Evolutionary conservation across 805 yeast species (phyloP), one percentile per base, ranked within the genome.

Genomic region (Metschnikowia aberdeeniae): DNA sequence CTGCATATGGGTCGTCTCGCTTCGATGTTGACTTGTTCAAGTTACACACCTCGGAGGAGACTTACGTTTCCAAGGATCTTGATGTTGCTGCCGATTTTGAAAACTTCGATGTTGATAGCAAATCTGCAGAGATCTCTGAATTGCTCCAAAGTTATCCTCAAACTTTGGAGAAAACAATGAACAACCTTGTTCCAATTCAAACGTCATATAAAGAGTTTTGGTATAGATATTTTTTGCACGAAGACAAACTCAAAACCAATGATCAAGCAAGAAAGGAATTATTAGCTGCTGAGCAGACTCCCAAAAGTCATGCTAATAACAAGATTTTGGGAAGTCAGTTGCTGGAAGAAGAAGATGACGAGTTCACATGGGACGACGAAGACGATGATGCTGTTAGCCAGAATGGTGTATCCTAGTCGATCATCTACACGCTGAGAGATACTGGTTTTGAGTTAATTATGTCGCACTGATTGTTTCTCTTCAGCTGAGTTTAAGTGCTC

Each of bases 181-280:
- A 79, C 44, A 66, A 67, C 26, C 60, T 89, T 6, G 95, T 89
- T 1, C 95, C 96, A 0, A 76, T 73, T 6, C 61, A 75, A 53
- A 63, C 83, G 31, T 57, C 78, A 3, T 84, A 82, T 55, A 67
- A 75, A 22, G 69, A 70, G 38, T 90, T 90, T 62, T 90, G 97
- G 97, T 66, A 70, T 36, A 73, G 82, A 29, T 89, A 87, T 64
- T 84, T 80, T 63, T 70, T 66, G 43, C 68, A 76, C 56, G 77
- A 75, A 46, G 61, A 65, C 10, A 72, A 73, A 53, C 77, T 88
- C 17, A 71, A 77, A 34, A 73, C 75, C 37, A 82, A 77, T 54
- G 95, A 89, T 56, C 68, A 69, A 56, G 74, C 80, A 59, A 75
- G 96, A 58, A 83, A 82, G 63, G 75, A 76, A 52, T 68, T 86